Percentiles rank a stretch among this genome's conserved stretches.
These are phyloP conservation scores for Phialophora tarda DNA, from an alignment of 2,329 filamentous ascomycete species.

Conservation along the genomic window DNA sequence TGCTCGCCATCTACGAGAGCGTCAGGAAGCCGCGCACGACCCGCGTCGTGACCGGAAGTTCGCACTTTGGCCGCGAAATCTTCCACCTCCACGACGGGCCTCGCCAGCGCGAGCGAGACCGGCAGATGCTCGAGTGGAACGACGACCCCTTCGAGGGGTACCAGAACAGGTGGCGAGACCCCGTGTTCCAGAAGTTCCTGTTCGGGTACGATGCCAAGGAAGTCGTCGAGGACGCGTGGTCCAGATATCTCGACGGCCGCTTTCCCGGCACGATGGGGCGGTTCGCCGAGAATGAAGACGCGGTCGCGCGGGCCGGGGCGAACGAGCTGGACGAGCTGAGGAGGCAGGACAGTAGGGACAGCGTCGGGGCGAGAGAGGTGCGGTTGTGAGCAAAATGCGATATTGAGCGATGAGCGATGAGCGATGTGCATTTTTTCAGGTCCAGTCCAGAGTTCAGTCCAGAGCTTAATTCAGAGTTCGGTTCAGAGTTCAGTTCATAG, in stretches of 20 bases:
- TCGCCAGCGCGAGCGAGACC: conserved; percentile 51
- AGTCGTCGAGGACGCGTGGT: conserved; percentile 28
- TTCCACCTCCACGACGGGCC: conserved; percentile 49
- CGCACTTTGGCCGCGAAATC: conserved; percentile 45
- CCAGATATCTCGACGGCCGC: conserved; percentile 14
- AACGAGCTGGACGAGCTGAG: neutral
- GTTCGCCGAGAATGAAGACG: conserved; percentile 5
- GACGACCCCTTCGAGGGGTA: conserved; percentile 25
- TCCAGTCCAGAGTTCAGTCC: neutral
- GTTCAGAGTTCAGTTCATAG: too few species aligned
- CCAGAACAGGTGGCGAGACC: conserved; percentile 32
- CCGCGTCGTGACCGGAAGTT: conserved; percentile 46
- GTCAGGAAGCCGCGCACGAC: conserved; percentile 50
- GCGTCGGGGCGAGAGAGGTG: neutral
- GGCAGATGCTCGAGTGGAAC: conserved; percentile 24
- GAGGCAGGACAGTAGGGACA: neutral
- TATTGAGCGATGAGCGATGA: neutral
- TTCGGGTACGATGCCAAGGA: conserved; percentile 30
- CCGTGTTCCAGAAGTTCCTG: conserved; percentile 29
- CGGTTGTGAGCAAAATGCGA: neutral
- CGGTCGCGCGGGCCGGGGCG: too few species aligned
- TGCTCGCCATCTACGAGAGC: conserved; percentile 46
- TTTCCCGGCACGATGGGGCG: conserved; percentile 23
- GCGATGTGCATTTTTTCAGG: neutral
- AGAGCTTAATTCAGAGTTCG: too few species aligned